phyloP scores from a whole-genome alignment of 495 filamentous ascomycete species.

The Hypoxylon rickii region DNA sequence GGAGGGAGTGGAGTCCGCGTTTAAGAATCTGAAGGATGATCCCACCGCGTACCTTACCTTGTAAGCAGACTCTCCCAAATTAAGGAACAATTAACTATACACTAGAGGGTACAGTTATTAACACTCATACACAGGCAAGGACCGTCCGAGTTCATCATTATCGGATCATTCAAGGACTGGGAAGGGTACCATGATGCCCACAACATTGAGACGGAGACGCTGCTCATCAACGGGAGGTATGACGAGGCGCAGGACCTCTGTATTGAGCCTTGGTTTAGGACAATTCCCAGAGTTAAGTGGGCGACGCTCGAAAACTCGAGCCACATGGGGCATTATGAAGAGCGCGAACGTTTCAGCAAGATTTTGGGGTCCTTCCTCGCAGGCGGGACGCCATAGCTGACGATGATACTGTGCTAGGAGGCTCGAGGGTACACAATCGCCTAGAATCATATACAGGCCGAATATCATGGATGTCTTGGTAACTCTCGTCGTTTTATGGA shows the following conservation, averaged over 20 bases:
- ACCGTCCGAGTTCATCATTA: conserved; percentile 52
- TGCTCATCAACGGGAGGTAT: conserved; percentile 57
- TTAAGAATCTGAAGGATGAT: conserved; percentile 48
- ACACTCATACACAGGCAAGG: conserved; percentile 44
- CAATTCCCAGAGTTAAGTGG: conserved; percentile 52
- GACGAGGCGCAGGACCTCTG: conserved; percentile 53
- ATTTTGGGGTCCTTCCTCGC: conserved; percentile 7
- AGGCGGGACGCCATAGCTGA: neutral
- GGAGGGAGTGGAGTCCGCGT: conserved; percentile 29
- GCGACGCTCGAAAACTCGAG: conserved; percentile 48
- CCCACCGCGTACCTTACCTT: conserved; percentile 51
- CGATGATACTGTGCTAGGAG: neutral
- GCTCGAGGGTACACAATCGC: too few relatives aligned
- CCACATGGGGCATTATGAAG: conserved; percentile 54
- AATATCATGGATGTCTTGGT: too few relatives aligned
- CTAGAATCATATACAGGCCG: too few relatives aligned
- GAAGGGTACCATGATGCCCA: conserved; percentile 40
- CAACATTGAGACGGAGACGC: conserved; percentile 48
- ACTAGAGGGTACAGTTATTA: neutral
- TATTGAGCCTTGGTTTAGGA: conserved; percentile 49
- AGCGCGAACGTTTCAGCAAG: conserved; percentile 45
- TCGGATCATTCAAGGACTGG: conserved; percentile 52
- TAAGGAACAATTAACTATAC: too few relatives aligned
- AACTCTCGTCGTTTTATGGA: too few relatives aligned
- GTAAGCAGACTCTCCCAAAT: conserved; percentile 27